Base-by-base conservation (phyloP, 306 rosid species). In the Dalbergia cochinchinensis region DNA sequence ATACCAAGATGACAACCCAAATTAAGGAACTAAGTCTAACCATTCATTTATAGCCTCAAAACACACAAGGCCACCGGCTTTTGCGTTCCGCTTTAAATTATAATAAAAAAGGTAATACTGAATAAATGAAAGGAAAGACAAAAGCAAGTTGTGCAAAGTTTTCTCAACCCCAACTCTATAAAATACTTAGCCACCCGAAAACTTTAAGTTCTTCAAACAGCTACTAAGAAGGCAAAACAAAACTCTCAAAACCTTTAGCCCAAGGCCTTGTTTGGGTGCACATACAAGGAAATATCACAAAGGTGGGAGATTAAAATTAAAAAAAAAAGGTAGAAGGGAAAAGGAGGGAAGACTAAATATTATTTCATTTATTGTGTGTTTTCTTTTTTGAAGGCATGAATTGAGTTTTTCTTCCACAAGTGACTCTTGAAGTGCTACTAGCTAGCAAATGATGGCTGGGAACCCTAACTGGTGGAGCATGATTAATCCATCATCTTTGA, bases 381-480 rank as follows among this genome's bases (percentile, higher is more conserved):
- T 68, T 44, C 12, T 44, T 53, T 53, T 73, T 66, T 75, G 35
- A 77, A 58, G 77, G 73, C 63, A 37, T 47, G 72, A 58, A 37
- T 39, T 83, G 85, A 83, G 78, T 54, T 61, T 50, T 65, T 50
- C 41, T 77, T 33, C 39, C 33, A 5, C 64, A 63, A 26, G 31
- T 26, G 31, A 68, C 20, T 53, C 31, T 18, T 64, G 5, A 14
- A 72, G 80, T 71, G 78, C 58, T 7, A 7, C 7, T 50, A 58
- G 82, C 7, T 50, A 58, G 82, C 92, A 88, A 87, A 94, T 94
- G 97, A 92, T 94, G 98, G 91, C 92, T 65, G 92, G 93, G 76
- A 90, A 92, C 96, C 97, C 97, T 88, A 94, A 89, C 76, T 92
- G 97, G 96, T 94, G 98, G 97, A 85, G 81, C 82, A 89, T 89